phyloP scores from a whole-genome alignment of 2,329 filamentous ascomycete genomes.

The Ophiostoma novo-ulmi region DNA sequence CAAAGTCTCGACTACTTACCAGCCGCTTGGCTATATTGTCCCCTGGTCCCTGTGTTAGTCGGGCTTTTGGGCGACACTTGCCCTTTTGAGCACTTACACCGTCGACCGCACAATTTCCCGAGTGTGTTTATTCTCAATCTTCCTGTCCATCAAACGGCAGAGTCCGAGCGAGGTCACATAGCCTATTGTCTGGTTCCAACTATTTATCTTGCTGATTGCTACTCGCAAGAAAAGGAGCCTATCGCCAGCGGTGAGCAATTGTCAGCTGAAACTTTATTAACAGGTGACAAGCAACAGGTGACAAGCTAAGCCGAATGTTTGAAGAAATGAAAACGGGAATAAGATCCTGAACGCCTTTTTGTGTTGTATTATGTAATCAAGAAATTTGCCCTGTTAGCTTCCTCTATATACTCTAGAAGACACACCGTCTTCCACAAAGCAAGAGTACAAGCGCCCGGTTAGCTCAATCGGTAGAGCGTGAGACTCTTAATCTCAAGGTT shows the following conservation, averaged over 20 bases:
- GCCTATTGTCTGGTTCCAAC: not conserved
- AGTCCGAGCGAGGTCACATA: not conserved
- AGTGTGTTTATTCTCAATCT: not conserved
- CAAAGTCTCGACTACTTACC: not conserved
- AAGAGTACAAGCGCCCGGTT: constrained; percentile 42
- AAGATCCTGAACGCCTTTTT: not conserved
- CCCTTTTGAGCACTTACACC: constrained; percentile 8
- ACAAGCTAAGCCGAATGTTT: too few species aligned
- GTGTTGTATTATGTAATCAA: not conserved
- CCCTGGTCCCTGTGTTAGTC: not conserved
- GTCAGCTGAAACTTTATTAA: too few species aligned
- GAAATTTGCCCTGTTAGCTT: not conserved
- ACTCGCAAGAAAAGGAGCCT: too few species aligned
- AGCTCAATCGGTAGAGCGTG: constrained; percentile 69
- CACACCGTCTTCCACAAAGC: not conserved
- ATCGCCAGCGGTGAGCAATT: too few species aligned
- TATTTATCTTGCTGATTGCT: too few species aligned
- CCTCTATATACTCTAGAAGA: not conserved
- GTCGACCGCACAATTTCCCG: constrained; percentile 1
- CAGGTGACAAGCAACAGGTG: too few species aligned
- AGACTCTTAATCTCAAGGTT: constrained; percentile 55
- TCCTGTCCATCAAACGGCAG: not conserved
- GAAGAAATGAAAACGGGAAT: not conserved
- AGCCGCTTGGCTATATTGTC: not conserved
- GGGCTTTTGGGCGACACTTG: not conserved